Evolutionary conservation across 768 basidiomycete genomes (phyloP).

Genomic region (Lepiota venenata): DNA sequence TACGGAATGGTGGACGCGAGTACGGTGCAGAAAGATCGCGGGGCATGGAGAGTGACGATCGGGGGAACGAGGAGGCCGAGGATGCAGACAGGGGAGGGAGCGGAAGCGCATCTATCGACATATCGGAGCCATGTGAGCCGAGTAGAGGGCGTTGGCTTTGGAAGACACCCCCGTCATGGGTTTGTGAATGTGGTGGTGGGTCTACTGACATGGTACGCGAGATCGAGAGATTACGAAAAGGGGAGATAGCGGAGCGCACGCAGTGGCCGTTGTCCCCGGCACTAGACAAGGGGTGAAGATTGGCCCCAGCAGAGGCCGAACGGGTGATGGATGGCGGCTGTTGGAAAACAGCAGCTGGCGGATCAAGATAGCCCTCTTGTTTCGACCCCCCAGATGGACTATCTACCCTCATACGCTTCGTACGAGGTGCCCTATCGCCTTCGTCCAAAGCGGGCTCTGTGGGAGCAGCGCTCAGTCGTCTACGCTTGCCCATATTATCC

Average conservation of each 20-base stretch:
- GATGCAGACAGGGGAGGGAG: background rate
- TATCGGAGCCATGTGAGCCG: conserved; percentile 36
- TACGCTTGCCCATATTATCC: conserved; percentile 53
- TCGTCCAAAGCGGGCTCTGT: conserved; percentile 31
- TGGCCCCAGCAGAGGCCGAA: conserved; percentile 24
- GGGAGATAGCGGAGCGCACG: conserved; percentile 40
- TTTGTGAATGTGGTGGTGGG: conserved; percentile 37
- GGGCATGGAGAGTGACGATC: conserved; percentile 20
- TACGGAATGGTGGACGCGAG: conserved; percentile 49
- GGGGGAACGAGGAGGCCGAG: background rate
- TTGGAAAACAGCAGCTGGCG: conserved; percentile 44
- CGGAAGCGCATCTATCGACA: conserved; percentile 30
- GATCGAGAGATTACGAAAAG: conserved; percentile 33
- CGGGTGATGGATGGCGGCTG: conserved; percentile 22
- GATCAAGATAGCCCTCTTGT: conserved; percentile 45
- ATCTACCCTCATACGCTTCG: conserved; percentile 51
- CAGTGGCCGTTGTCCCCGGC: conserved; percentile 22
- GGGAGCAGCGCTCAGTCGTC: conserved; percentile 34
- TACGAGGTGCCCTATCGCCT: conserved; percentile 29
- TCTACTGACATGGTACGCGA: conserved; percentile 75
- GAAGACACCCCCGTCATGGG: background rate
- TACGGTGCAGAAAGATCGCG: conserved; percentile 48
- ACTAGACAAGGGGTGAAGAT: conserved; percentile 18
- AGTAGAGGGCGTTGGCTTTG: conserved; percentile 6
- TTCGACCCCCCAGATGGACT: conserved; percentile 41